Evolutionary conservation across 805 yeast species (phyloP).

Genomic region (Ogataea nitratoaversa): DNA sequence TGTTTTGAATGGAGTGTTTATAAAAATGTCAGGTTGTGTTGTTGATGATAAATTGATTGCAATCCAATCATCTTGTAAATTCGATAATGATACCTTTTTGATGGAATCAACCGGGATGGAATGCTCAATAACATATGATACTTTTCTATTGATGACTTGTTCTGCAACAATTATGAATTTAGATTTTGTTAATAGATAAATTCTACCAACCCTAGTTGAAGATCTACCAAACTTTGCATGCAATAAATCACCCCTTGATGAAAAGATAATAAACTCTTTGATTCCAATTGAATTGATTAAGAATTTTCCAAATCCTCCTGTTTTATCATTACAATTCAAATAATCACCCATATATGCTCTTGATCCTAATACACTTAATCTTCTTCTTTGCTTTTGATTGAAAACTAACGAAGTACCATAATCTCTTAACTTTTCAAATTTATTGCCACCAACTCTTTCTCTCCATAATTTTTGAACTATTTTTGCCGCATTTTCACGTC

Average conservation of each 20-base stretch:
- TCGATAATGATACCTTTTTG: conserved; percentile 62
- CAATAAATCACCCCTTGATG: conserved; percentile 76
- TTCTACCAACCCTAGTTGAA: conserved; percentile 69
- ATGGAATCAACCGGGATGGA: conserved; percentile 58
- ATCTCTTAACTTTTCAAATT: conserved; percentile 80
- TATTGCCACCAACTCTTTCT: conserved; percentile 72
- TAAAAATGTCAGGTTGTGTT: conserved; percentile 69
- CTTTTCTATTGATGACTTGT: conserved; percentile 52
- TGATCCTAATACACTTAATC: conserved; percentile 81
- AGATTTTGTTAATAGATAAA: conserved; percentile 62
- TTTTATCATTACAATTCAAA: conserved; percentile 69
- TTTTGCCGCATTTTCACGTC: conserved; percentile 83
- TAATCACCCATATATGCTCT: conserved; percentile 95
- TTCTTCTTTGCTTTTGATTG: conserved; percentile 82
- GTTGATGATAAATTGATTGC: conserved; percentile 58
- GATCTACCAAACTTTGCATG: conserved; percentile 91
- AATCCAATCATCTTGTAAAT: conserved; percentile 88
- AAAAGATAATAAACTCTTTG: conserved; percentile 66
- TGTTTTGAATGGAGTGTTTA: conserved; percentile 82
- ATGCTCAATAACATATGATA: conserved; percentile 57
- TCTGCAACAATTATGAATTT: conserved; percentile 71
- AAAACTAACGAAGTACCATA: conserved; percentile 68
- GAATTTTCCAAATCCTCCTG: conserved; percentile 72
- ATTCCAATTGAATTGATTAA: conserved; percentile 67
- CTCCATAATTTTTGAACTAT: conserved; percentile 81